These are phyloP conservation scores for Aquanectria penicillioides DNA, from an alignment of 2,329 filamentous ascomycete species.

Conservation along the genomic window DNA sequence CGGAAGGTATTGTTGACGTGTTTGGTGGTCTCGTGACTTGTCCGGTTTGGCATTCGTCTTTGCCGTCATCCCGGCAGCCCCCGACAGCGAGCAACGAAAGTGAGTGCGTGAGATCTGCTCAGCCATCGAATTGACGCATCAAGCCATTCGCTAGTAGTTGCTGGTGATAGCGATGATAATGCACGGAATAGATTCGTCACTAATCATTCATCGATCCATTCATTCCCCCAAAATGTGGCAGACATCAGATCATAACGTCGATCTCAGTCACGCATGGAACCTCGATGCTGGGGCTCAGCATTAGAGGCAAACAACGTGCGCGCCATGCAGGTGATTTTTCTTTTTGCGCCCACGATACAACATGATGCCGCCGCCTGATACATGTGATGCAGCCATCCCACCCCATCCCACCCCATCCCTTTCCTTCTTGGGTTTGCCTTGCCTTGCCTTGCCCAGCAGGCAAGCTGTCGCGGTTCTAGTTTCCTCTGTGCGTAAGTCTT, in stretches of 20 bases:
- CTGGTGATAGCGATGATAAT: no score
- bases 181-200: no score
- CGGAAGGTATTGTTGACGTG: constrained; percentile 6
- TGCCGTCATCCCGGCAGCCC: not conserved
- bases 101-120: not conserved
- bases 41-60: not conserved
- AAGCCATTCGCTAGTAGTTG: not conserved
- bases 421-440: no score
- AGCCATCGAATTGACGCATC: not conserved
- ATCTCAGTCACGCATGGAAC: not conserved
- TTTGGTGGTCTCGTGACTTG: constrained; percentile 21
- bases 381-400: constrained; percentile 12
- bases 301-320: not conserved
- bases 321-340: constrained; percentile 9
- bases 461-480: constrained; percentile 8
- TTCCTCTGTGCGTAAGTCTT: not conserved
- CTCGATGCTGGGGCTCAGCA: not conserved
- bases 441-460: no score
- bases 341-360: not conserved
- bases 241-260: not conserved
- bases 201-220: no score
- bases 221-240: no score
- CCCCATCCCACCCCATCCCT: no score
- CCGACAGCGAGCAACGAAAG: not conserved
- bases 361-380: constrained; percentile 9